Evolutionary conservation across 805 yeast species (phyloP).

Genomic region (Metschnikowia noctiluminum): DNA sequence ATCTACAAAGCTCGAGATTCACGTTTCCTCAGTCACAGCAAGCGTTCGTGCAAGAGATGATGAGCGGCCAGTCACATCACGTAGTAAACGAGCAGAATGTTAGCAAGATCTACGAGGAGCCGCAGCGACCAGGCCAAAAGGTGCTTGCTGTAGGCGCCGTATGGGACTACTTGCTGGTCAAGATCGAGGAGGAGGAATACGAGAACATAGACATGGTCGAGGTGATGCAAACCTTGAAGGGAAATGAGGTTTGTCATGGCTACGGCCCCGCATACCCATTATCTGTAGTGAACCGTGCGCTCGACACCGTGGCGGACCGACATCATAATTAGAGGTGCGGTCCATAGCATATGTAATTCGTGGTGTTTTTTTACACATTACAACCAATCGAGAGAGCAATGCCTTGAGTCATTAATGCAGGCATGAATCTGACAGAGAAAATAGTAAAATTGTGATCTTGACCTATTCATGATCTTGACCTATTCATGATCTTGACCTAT

Average conservation of each 20-base stretch:
- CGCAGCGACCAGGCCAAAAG: conserved; percentile 41
- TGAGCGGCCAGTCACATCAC: conserved; percentile 24
- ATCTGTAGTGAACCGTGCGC: conserved; percentile 34
- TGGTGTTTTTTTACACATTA: too few species aligned
- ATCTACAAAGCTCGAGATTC: conserved; percentile 18
- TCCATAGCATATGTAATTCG: too few species aligned
- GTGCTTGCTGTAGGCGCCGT: conserved; percentile 72
- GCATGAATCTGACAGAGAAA: too few species aligned
- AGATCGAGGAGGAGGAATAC: conserved; percentile 44
- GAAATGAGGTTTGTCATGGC: conserved; percentile 75
- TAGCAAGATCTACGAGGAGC: conserved; percentile 34
- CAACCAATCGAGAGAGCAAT: too few species aligned
- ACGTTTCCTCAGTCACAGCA: conserved; percentile 34
- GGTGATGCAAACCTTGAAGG: conserved; percentile 59
- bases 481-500: too few species aligned
- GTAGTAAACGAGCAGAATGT: conserved; percentile 16
- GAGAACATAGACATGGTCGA: conserved; percentile 51
- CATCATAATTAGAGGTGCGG: not conserved
- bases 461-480: too few species aligned
- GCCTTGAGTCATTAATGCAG: too few species aligned
- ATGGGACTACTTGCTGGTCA: conserved; percentile 69
- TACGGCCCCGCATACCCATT: conserved; percentile 67
- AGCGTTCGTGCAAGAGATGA: conserved; percentile 31
- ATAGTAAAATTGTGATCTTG: too few species aligned
- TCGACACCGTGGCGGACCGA: conserved; percentile 6